phyloP scores from a whole-genome alignment of 768 basidiomycete genomes.

The Suillus hirtellus region DNA sequence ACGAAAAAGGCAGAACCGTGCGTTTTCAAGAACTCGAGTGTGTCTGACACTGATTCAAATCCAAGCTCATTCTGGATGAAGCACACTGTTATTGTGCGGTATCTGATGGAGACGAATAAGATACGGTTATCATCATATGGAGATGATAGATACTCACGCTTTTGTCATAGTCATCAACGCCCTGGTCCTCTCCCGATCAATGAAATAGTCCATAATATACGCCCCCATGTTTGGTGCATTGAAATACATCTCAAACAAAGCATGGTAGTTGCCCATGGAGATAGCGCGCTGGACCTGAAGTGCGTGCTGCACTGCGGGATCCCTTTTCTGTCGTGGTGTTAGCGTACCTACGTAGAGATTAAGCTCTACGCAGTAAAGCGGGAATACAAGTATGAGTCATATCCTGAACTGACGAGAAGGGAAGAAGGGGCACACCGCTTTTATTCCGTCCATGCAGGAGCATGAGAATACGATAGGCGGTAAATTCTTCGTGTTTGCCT shows the following conservation, averaged over 20 bases:
- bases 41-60: constrained; percentile 67
- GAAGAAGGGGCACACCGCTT: constrained; percentile 63
- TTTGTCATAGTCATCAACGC: constrained; percentile 90
- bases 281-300: constrained; percentile 85
- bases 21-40: constrained; percentile 67
- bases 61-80: constrained; percentile 83
- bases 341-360: constrained; percentile 98
- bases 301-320: constrained; percentile 83
- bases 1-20: constrained; percentile 70
- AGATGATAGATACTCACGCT: constrained; percentile 61
- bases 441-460: constrained; percentile 91
- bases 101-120: constrained; percentile 49
- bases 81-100: constrained; percentile 71
- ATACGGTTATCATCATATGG: constrained; percentile 6
- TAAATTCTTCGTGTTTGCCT: constrained; percentile 93
- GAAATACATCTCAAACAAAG: constrained; percentile 82
- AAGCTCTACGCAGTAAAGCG: constrained; percentile 61
- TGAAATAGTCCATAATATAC: constrained; percentile 99
- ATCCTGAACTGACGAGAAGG: constrained; percentile 6
- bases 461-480: constrained; percentile 97
- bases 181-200: constrained; percentile 83
- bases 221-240: constrained; percentile 94
- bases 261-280: constrained; percentile 92
- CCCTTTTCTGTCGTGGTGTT: constrained; percentile 85
- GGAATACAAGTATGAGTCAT: constrained; percentile 4